These are phyloP conservation scores for Rosellinia necatrix DNA, from an alignment of 2,329 filamentous ascomycete genomes.

Conservation along the genomic window DNA sequence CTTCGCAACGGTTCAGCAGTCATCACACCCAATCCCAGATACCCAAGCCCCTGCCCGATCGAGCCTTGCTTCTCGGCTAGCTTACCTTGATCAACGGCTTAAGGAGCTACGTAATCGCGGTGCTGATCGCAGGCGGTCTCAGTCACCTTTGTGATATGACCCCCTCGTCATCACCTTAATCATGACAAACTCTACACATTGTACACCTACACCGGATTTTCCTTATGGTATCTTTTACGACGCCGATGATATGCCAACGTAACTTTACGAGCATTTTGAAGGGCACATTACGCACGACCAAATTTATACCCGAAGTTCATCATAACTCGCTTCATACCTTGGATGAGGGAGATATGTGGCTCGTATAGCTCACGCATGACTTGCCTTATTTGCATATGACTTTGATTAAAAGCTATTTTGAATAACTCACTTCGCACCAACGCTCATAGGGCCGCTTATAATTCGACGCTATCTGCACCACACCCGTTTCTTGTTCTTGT, in stretches of 20 bases:
- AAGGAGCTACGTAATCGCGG: slow-evolving; percentile 57
- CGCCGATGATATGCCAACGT: slow-evolving; percentile 31
- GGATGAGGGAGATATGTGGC: slow-evolving; percentile 14
- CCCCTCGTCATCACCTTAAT: slow-evolving; percentile 16
- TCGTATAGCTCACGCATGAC: slow-evolving; percentile 3
- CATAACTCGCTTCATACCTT: slow-evolving; percentile 6
- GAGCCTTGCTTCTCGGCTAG: slow-evolving; percentile 56
- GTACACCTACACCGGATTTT: slow-evolving; percentile 34
- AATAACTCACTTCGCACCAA: slow-evolving; percentile 19
- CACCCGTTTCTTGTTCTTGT: slow-evolving; percentile 25
- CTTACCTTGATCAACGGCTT: slow-evolving; percentile 63
- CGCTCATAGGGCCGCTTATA: slow-evolving; percentile 4
- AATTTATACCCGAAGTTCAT: slow-evolving; percentile 20
- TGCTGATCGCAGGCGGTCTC: slow-evolving; percentile 49
- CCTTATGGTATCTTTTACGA: slow-evolving; percentile 36
- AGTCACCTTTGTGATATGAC: slow-evolving; percentile 52
- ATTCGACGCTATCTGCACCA: slow-evolving; percentile 8
- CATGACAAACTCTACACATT: slow-evolving; percentile 26
- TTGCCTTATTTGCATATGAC: slow-evolving; percentile 8
- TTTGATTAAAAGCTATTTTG: slow-evolving; percentile 2
- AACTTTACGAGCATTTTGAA: slow-evolving; percentile 26
- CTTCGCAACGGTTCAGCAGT: slow-evolving; percentile 62
- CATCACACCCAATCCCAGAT: slow-evolving; percentile 42
- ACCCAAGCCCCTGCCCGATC: slow-evolving; percentile 43
- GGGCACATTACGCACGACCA: slow-evolving; percentile 19